phyloP scores from a whole-genome alignment of 1,284 basidiomycete species.

The Cutaneotrichosporon dermatis region DNA sequence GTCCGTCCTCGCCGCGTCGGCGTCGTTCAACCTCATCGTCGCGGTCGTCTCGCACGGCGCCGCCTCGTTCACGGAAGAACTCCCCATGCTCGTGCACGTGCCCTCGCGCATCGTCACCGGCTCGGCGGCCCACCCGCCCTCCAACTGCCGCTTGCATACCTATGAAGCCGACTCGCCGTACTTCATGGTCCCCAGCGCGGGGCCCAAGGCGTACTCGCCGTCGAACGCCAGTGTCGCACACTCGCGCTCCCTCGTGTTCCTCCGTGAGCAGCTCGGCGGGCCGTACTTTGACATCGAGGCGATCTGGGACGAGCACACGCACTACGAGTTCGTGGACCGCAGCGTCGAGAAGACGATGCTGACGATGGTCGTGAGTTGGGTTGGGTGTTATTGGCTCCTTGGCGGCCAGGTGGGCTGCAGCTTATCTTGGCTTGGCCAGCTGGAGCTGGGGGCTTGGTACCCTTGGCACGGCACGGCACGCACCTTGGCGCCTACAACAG shows the following conservation, averaged over 20 bases:
- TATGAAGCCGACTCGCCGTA: conserved; percentile 17
- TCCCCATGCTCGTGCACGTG: conserved; percentile 14
- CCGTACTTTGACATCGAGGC: conserved; percentile 23
- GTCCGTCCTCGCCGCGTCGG: conserved; percentile 9
- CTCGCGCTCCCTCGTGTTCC: conserved; percentile 17
- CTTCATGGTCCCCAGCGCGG: conserved; percentile 20
- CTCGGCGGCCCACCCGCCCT: not conserved
- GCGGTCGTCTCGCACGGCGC: conserved; percentile 18
- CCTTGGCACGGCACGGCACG: no score
- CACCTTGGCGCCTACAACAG: no score
- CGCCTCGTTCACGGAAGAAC: conserved; percentile 3
- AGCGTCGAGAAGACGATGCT: conserved; percentile 32
- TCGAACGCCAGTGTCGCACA: conserved; percentile 16
- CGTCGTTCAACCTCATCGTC: conserved; percentile 3
- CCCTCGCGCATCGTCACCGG: conserved; percentile 5
- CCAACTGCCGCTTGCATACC: not conserved
- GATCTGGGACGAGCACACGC: conserved; percentile 23
- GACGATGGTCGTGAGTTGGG: conserved; percentile 28
- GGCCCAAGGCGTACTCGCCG: conserved; percentile 17
- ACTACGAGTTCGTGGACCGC: conserved; percentile 26
- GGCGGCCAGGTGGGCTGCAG: no score
- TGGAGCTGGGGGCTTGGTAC: no score
- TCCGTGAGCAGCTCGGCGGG: conserved; percentile 15
- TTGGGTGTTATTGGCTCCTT: no score
- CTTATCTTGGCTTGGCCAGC: no score